These are phyloP conservation scores for Beauveria asiatica DNA, from an alignment of 2,329 filamentous ascomycete species.

Conservation along the genomic window DNA sequence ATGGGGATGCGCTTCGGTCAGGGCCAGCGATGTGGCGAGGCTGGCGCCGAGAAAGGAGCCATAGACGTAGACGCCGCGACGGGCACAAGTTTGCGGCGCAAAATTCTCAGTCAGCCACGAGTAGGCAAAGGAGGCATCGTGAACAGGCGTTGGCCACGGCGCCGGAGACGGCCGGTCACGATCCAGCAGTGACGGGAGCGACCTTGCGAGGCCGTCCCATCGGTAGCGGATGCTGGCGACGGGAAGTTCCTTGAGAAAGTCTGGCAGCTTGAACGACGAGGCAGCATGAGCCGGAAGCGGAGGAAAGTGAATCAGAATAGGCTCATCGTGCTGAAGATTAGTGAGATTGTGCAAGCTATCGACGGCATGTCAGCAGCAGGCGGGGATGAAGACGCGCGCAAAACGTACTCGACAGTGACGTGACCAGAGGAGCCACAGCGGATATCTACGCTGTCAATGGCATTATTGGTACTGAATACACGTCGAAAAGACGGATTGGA, in stretches of 20 bases:
- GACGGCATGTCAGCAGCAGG: background rate
- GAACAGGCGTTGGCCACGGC: constrained; percentile 48
- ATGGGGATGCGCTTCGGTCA: constrained; percentile 44
- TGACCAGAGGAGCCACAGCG: constrained; percentile 40
- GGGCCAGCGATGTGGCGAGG: constrained; percentile 46
- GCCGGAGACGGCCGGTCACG: constrained; percentile 18
- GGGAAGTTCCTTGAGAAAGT: constrained; percentile 34
- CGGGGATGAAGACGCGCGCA: background rate
- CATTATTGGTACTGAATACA: constrained; percentile 17
- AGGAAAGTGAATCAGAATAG: constrained; percentile 49
- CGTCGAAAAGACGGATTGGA: constrained; percentile 15
- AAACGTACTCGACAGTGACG: constrained; percentile 42
- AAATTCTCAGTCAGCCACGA: constrained; percentile 41
- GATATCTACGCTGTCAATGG: constrained; percentile 34
- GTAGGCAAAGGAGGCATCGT: constrained; percentile 48
- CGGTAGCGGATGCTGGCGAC: constrained; percentile 52
- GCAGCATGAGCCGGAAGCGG: constrained; percentile 30
- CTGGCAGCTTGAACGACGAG: constrained; percentile 25
- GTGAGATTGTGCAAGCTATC: constrained; percentile 41
- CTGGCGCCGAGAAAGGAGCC: constrained; percentile 51
- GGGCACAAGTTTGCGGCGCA: constrained; percentile 23
- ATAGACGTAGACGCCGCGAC: constrained; percentile 38
- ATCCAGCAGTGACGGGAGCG: constrained; percentile 9
- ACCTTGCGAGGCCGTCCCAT: constrained; percentile 32
- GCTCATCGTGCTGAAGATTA: constrained; percentile 27